phyloP scores from a whole-genome alignment of 129 eudicot genomes.

The Tanacetum coccineum region DNA sequence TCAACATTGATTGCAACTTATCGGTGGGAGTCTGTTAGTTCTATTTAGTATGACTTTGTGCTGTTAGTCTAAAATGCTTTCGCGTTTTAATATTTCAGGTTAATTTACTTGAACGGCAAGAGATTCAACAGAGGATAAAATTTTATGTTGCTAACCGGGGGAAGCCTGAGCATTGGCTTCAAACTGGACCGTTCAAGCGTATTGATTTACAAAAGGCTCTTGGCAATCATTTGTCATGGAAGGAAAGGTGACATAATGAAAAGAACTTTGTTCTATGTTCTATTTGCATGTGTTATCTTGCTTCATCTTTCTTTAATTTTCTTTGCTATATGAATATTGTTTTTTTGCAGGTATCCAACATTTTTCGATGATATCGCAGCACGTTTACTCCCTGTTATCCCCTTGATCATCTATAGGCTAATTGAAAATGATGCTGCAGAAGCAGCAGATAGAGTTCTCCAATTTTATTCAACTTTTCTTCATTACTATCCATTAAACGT shows the following conservation, averaged over 20 bases:
- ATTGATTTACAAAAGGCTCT: constrained; percentile 84
- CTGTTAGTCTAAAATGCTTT: background rate
- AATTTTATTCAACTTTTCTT: constrained; percentile 65
- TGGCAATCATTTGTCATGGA: constrained; percentile 94
- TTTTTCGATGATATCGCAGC: constrained; percentile 95
- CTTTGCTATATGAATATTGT: background rate
- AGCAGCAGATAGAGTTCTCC: constrained; percentile 90
- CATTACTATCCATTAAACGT: constrained; percentile 82
- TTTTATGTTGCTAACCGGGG: constrained; percentile 68
- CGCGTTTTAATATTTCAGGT: constrained; percentile 41
- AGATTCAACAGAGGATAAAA: constrained; percentile 86
- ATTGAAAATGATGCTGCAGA: constrained; percentile 91
- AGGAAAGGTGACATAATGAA: constrained; percentile 64
- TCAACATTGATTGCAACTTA: background rate
- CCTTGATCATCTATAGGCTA: constrained; percentile 77
- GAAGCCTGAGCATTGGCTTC: constrained; percentile 93
- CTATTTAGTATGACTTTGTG: constrained; percentile 6
- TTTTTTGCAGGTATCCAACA: constrained; percentile 65
- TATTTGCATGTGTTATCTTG: background rate
- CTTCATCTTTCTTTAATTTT: background rate
- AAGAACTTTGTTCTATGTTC: background rate
- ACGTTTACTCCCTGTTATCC: constrained; percentile 88
- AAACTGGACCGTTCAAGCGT: constrained; percentile 70
- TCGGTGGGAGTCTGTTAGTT: background rate
- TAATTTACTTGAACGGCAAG: constrained; percentile 85